Evolutionary conservation across 2,329 filamentous ascomycete species (phyloP), one percentile per base, ranked within the genome.

Genomic region (Apiospora aurea): DNA sequence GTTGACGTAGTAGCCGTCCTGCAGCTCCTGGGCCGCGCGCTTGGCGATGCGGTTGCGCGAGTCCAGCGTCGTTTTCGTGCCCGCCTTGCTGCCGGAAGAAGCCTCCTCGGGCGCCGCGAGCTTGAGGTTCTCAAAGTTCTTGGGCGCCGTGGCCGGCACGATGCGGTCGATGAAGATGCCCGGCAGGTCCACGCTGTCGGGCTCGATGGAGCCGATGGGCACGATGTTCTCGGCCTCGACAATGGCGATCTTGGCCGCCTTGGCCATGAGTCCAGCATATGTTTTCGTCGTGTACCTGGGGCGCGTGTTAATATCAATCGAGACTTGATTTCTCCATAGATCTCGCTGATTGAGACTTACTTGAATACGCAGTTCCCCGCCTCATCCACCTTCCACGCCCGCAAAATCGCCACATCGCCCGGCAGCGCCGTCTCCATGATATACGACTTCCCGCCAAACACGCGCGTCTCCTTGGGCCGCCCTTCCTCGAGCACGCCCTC

Each of bases 161-260:
- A 97, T 93, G 67, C 94, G 89, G 79, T 96, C 92, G 78, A 97
- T 91, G 79, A 91, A 96, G 76, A 97, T 95, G 13, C 94, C 94
- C 0, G 93, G 93, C 4, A 97, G 86, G 78, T 96, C 91, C 6
- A 97, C 90, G 61, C 91, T 89, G 73, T 93, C 91, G 2, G 94
- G 91, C 70, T 91, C 87, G 51, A 97, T 91, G 2, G 89, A 88
- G 34, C 94, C 94, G 1, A 90, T 82, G 2, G 92, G 90, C 70
- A 97, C 94, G 72, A 97, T 94, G 74, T 96, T 88, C 78, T 97
- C 94, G 1, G 94, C 94, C 80, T 97, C 94, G 49, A 96, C 93
- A 53, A 97, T 95, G 38, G 93, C 92, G 51, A 93, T 78, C 67
- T 88, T 89, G 0, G 93, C 94, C 0, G 94, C 94, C 82, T 96